Conservation (phyloP, 179 eudicot species). For the Beta lomatogona region DNA sequence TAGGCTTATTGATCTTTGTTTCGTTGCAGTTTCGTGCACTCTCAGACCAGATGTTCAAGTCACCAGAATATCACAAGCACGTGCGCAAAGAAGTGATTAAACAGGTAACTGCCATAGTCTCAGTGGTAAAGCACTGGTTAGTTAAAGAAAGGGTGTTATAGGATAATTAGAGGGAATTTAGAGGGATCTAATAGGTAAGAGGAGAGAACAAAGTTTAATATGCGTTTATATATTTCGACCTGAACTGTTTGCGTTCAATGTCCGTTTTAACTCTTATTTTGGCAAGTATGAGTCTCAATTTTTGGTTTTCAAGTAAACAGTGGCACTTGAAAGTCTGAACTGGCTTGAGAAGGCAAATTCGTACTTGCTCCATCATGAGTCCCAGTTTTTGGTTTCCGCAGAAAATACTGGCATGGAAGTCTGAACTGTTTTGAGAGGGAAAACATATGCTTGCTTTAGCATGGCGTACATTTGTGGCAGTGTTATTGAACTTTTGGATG, state of each 20-base stretch:
- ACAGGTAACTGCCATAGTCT: constrained; percentile 54
- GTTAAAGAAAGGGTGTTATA: neutral
- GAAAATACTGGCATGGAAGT: neutral
- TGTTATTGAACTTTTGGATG: neutral
- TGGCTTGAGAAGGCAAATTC: neutral
- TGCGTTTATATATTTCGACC: neutral
- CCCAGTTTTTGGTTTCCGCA: neutral
- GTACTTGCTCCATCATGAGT: neutral
- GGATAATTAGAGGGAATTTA: neutral
- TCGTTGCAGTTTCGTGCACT: constrained; percentile 87
- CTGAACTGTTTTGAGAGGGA: neutral
- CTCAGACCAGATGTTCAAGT: constrained; percentile 81
- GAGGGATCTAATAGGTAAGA: neutral
- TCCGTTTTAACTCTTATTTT: neutral
- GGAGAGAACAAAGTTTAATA: neutral
- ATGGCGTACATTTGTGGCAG: neutral
- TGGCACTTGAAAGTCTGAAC: neutral
- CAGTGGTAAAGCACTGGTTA: neutral
- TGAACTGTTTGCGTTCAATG: neutral
- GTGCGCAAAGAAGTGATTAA: constrained; percentile 82
- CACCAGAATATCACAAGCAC: constrained; percentile 82
- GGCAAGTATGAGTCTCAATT: neutral
- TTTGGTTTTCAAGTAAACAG: too few species aligned
- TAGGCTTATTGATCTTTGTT: constrained; percentile 22
- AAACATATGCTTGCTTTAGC: neutral